phyloP scores from a whole-genome alignment of 371 early-diverging fungal genomes.

The Batkoa obscura region DNA sequence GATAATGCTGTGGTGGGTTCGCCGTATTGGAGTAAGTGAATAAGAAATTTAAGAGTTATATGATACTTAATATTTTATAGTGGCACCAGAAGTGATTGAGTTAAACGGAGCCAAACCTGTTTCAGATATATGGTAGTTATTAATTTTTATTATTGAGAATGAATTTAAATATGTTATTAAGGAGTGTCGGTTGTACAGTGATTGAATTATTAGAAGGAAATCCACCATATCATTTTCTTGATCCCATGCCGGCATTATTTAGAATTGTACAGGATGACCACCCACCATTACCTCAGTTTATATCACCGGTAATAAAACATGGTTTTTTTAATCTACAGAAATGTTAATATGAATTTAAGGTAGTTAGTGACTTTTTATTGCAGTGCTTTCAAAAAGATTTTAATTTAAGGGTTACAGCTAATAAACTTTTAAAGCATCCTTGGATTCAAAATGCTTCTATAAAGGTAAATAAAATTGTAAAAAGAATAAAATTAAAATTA shows the following conservation, averaged over 20 bases:
- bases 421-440: slow-evolving; percentile 40
- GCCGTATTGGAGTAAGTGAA: slow-evolving; percentile 43
- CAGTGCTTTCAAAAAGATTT: slow-evolving; percentile 74
- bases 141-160: neutral
- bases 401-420: slow-evolving; percentile 40
- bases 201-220: slow-evolving; percentile 73
- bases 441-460: slow-evolving; percentile 30
- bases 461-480: neutral
- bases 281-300: slow-evolving; percentile 66
- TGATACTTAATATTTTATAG: slow-evolving; percentile 14
- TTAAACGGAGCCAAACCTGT: slow-evolving; percentile 50
- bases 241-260: slow-evolving; percentile 76
- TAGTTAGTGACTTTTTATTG: slow-evolving; percentile 51
- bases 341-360: slow-evolving; percentile 10
- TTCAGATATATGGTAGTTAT: slow-evolving; percentile 57
- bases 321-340: neutral
- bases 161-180: slow-evolving; percentile 6
- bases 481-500: no score
- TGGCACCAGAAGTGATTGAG: slow-evolving; percentile 77
- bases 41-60: neutral
- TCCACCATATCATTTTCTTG: slow-evolving; percentile 64
- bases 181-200: slow-evolving; percentile 74
- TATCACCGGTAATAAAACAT: slow-evolving; percentile 31
- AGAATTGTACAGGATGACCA: slow-evolving; percentile 76
- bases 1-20: slow-evolving; percentile 33